phyloP scores from a whole-genome alignment of 495 filamentous ascomycete species.

The Penicillium fimorum region DNA sequence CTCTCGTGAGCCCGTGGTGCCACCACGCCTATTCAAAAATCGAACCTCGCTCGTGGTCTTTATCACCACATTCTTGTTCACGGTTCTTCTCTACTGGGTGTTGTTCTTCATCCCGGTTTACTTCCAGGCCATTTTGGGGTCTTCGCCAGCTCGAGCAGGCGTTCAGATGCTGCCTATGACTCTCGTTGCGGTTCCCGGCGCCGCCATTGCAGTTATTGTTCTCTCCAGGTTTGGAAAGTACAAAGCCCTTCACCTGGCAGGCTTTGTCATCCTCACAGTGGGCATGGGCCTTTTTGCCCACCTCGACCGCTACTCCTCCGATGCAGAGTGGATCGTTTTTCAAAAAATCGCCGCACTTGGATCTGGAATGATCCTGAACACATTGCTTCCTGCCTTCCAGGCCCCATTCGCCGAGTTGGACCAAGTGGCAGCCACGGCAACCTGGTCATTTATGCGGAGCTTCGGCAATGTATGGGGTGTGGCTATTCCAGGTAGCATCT shows the following conservation, averaged over 20 bases:
- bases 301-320: conserved; percentile 25
- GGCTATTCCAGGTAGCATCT: conserved; percentile 7
- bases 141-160: conserved; percentile 34
- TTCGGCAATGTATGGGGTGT: conserved; percentile 4
- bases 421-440: not conserved
- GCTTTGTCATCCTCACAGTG: conserved; percentile 39
- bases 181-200: conserved; percentile 31
- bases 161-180: conserved; percentile 39
- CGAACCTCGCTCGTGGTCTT: conserved; percentile 21
- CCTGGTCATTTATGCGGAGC: conserved; percentile 1
- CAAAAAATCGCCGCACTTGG: conserved; percentile 36
- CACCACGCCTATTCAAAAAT: conserved; percentile 21
- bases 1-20: conserved; percentile 16
- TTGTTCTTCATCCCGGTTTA: conserved; percentile 49
- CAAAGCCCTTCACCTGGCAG: conserved; percentile 39
- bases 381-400: conserved; percentile 39
- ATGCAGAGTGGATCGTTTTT: conserved; percentile 17
- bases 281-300: conserved; percentile 44
- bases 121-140: conserved; percentile 40
- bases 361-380: conserved; percentile 29
- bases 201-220: conserved; percentile 29
- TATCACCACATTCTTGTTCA: conserved; percentile 25
- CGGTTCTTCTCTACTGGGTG: conserved; percentile 27
- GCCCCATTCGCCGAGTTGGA: conserved; percentile 33
- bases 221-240: conserved; percentile 46